Percentiles rank a stretch among this genome's conserved stretches.
Conservation (phyloP, 306 rosid genomes). For the Vigna reflexopilosa region DNA sequence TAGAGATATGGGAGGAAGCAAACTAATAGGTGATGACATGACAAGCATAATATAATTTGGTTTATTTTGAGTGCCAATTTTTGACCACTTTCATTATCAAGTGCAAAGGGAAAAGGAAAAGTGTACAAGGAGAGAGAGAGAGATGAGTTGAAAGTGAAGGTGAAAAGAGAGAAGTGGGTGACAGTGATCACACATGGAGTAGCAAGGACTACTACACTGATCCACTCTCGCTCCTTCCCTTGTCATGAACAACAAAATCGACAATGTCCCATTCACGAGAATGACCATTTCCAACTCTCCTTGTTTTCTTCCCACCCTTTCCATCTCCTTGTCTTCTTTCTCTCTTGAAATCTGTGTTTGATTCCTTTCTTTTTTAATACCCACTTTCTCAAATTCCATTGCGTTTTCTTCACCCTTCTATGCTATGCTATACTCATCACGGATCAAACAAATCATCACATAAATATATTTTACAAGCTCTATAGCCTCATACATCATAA, state of each 20-base stretch:
- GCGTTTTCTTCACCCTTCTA: slow-evolving; percentile 45
- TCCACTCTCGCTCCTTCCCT: slow-evolving; percentile 38
- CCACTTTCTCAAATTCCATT: slow-evolving; percentile 26
- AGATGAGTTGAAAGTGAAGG: slow-evolving; percentile 11
- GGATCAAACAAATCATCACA: slow-evolving; percentile 51
- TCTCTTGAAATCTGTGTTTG: slow-evolving; percentile 71
- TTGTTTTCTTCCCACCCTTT: slow-evolving; percentile 62
- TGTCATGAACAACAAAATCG: slow-evolving; percentile 52
- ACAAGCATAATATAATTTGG: not conserved
- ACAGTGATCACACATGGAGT: slow-evolving; percentile 62
- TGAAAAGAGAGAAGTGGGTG: slow-evolving; percentile 53
- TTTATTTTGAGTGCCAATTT: slow-evolving; percentile 21
- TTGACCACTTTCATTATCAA: slow-evolving; percentile 33
- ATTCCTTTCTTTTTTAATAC: slow-evolving; percentile 36
- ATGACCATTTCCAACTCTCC: slow-evolving; percentile 66
- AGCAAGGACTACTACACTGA: slow-evolving; percentile 25
- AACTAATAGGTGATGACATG: not conserved
- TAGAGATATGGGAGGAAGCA: not conserved
- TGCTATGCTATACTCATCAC: slow-evolving; percentile 12
- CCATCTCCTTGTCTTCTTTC: slow-evolving; percentile 70
- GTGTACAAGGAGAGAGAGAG: not conserved
- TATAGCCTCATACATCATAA: no score
- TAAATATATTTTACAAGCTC: slow-evolving; percentile 11
- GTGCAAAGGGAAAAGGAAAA: slow-evolving; percentile 17
- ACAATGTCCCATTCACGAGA: slow-evolving; percentile 72